A percentile compares a stretch with the other conserved stretches of the same genome.
phyloP scores from a whole-genome alignment of 768 basidiomycete genomes.

The Leccinum obscurum region DNA sequence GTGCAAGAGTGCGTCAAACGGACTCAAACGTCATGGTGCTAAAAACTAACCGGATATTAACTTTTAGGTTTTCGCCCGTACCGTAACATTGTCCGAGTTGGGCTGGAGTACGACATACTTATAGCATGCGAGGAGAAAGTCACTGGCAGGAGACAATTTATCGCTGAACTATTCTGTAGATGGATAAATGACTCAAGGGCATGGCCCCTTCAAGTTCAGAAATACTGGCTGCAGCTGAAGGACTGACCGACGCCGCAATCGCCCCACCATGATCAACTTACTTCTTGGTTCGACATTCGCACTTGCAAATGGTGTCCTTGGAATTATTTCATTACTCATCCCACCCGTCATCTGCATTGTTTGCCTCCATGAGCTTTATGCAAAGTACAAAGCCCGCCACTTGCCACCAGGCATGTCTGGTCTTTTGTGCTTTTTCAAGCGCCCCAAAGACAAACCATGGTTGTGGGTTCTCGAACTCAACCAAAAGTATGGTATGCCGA shows the following conservation, averaged over 20 bases:
- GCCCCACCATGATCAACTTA: neutral
- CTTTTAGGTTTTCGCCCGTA: too few relatives aligned
- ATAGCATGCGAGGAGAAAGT: too few relatives aligned
- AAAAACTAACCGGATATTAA: too few relatives aligned
- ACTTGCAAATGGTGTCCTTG: neutral
- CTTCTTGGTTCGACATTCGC: neutral
- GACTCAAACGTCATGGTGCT: too few relatives aligned
- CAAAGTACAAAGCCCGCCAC: conserved; percentile 1
- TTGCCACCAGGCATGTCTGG: conserved; percentile 21
- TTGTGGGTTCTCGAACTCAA: conserved; percentile 13
- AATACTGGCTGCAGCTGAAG: conserved; percentile 22
- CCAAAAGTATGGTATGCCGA: conserved; percentile 10
- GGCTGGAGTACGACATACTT: too few relatives aligned
- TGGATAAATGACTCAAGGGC: too few relatives aligned
- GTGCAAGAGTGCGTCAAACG: too few relatives aligned
- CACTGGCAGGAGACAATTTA: too few relatives aligned
- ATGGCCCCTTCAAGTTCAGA: too few relatives aligned
- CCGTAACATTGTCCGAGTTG: too few relatives aligned
- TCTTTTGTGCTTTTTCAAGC: conserved; percentile 8
- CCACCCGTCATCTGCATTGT: neutral
- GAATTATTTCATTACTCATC: neutral
- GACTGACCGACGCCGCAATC: neutral
- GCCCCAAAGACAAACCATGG: conserved; percentile 15
- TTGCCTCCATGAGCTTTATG: conserved; percentile 3
- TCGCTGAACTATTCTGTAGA: too few relatives aligned